A percentile compares a stretch with the other conserved stretches of the same genome.
phyloP scores from a whole-genome alignment of 352 stramenopile species.

The Halophytophthora polymorphica region DNA sequence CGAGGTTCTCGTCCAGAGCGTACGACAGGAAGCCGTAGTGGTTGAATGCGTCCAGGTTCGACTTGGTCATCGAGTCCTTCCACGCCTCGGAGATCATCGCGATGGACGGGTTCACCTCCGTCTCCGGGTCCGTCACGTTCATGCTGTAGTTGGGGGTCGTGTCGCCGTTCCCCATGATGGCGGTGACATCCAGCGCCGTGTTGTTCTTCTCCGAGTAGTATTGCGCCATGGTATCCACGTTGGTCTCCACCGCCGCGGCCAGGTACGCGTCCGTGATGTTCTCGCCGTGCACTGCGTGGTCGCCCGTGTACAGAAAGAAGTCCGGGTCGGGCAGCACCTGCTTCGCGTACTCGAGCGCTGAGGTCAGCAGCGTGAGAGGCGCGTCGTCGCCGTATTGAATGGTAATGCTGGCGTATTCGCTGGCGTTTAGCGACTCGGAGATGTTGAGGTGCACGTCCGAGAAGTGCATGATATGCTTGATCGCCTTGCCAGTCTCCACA shows the following conservation, averaged over 20 bases:
- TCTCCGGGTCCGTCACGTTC: constrained; percentile 56
- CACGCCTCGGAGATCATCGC: constrained; percentile 47
- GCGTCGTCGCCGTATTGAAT: constrained; percentile 45
- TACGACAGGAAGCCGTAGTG: constrained; percentile 52
- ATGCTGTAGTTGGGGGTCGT: constrained; percentile 61
- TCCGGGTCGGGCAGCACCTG: constrained; percentile 54
- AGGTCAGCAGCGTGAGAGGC: constrained; percentile 48
- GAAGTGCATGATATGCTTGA: constrained; percentile 70
- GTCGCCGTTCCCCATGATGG: constrained; percentile 68
- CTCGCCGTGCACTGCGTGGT: constrained; percentile 54
- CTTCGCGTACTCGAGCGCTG: constrained; percentile 57
- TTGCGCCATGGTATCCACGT: constrained; percentile 59
- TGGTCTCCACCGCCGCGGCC: constrained; percentile 43
- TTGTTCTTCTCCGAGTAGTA: constrained; percentile 37
- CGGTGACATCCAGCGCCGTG: constrained; percentile 41
- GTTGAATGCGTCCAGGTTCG: constrained; percentile 54
- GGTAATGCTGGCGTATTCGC: constrained; percentile 28
- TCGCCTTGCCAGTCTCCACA: neutral
- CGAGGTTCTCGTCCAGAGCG: constrained; percentile 53
- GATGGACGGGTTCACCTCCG: constrained; percentile 46
- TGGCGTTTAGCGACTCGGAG: constrained; percentile 31
- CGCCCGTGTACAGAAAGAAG: constrained; percentile 73
- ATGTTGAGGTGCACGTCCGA: constrained; percentile 75
- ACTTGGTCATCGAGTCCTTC: constrained; percentile 39
- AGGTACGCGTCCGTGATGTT: constrained; percentile 46